These are phyloP conservation scores for Suillus weaverae DNA, from an alignment of 768 basidiomycete species.

Conservation along the genomic window DNA sequence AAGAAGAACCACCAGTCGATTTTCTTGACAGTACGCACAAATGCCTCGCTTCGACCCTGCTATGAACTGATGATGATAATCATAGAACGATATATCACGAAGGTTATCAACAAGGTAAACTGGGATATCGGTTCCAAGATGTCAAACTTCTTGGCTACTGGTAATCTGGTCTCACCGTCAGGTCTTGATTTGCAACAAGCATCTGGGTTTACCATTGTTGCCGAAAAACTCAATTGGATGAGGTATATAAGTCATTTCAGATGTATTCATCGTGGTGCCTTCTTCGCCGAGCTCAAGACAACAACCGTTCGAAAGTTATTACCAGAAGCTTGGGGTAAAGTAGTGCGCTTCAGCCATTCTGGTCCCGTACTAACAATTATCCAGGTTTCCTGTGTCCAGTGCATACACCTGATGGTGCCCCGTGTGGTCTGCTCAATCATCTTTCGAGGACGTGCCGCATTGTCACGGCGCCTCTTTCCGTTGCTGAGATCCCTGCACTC, in stretches of 20 bases:
- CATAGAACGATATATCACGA: constrained; percentile 78
- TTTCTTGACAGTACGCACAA: constrained; percentile 77
- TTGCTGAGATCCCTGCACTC: constrained; percentile 77
- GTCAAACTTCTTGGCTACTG: constrained; percentile 95
- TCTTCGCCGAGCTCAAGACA: constrained; percentile 98
- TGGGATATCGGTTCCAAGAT: constrained; percentile 91
- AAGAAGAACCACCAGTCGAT: constrained; percentile 73
- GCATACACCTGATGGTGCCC: constrained; percentile 97
- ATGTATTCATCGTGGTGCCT: constrained; percentile 97
- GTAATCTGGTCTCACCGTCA: constrained; percentile 90
- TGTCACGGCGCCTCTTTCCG: constrained; percentile 71
- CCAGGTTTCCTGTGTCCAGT: constrained; percentile 96
- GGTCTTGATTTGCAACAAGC: constrained; percentile 97
- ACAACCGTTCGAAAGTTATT: constrained; percentile 95
- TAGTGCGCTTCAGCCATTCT: constrained; percentile 19
- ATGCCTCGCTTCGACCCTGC: constrained; percentile 5
- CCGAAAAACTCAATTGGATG: constrained; percentile 98
- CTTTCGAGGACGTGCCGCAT: constrained; percentile 92
- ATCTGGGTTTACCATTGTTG: constrained; percentile 98
- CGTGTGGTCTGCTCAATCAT: constrained; percentile 97
- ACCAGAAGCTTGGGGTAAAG: constrained; percentile 93
- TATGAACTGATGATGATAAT: constrained; percentile 8
- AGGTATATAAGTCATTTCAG: constrained; percentile 98
- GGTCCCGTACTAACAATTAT: constrained; percentile 12
- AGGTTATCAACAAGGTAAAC: constrained; percentile 73